Evolutionary conservation across 2,329 filamentous ascomycete genomes (phyloP), one percentile per base, ranked within the genome.

Genomic region (Fusarium sp.): DNA sequence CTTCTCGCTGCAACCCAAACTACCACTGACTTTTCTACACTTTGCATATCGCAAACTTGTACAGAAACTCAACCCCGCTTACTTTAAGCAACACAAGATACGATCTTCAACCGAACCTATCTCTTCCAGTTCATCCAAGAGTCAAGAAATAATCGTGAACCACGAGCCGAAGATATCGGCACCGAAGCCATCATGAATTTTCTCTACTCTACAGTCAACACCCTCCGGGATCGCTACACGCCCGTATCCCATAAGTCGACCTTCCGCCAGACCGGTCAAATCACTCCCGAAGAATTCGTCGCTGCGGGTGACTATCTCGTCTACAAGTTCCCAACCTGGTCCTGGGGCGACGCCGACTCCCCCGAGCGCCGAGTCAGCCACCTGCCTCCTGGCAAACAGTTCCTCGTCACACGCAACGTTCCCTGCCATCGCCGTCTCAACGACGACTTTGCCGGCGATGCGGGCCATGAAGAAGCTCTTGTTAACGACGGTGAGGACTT

Each of bases 281-380:
- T 99, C 81, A 98, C 95, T 0, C 95, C 95, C 18, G 95, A 97
- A 77, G 96, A 99, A 85, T 99, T 99, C 80, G 86, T 97, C 51
- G 91, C 92, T 6, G 96, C 96, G 5, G 96, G 96, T 74, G 96
- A 99, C 83, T 99, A 98, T 79, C 89, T 99, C 37, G 94, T 97
- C 76, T 97, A 97, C 89, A 98, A 97, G 84, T 99, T 99, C 82
- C 96, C 95, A 10, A 97, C 95, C 61, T 99, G 96, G 96, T 92
- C 93, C 50, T 99, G 96, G 96, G 90, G 92, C 70, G 93, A 96
- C 75, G 94, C 95, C 71, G 92, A 95, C 57, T 89, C 90, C n/a
- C 88, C 90, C 2, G 86, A 88, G 65, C 92, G 93, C 79, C 91
- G 94, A 68, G 92, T 92, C 57, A 83, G 85, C 70, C 92, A 97